Percentiles rank a stretch among this genome's conserved stretches.
phyloP scores from a whole-genome alignment of 2,329 filamentous ascomycete genomes.

The Bipolaris victoriae region DNA sequence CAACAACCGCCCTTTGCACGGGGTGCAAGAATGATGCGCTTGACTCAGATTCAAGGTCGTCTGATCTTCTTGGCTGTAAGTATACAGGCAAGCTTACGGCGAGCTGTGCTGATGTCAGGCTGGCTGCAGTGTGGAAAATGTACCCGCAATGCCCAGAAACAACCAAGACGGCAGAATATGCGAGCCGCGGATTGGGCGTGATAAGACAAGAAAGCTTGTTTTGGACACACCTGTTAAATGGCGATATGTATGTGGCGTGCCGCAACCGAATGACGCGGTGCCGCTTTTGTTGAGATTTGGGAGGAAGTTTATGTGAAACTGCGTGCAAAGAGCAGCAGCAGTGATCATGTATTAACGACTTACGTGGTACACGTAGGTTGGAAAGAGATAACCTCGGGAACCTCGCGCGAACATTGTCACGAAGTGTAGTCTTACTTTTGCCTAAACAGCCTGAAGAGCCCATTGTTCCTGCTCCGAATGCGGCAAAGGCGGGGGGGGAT shows the following conservation, averaged over 20 bases:
- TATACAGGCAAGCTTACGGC: not conserved
- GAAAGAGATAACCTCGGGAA: not conserved
- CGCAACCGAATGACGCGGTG: not conserved
- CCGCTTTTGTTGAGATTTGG: not conserved
- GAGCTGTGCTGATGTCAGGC: not conserved
- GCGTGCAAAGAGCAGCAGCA: not conserved
- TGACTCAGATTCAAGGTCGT: not conserved
- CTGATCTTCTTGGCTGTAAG: not conserved
- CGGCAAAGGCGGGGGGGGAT: not conserved
- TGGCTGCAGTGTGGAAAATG: constrained; percentile 5
- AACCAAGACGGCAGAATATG: constrained; percentile 19
- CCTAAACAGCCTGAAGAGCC: constrained; percentile 10
- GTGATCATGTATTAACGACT: not conserved
- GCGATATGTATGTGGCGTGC: not conserved
- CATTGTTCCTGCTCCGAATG: not conserved
- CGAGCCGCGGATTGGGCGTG: constrained; percentile 7
- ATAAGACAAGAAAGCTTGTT: constrained; percentile 14
- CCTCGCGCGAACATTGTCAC: constrained; percentile 1
- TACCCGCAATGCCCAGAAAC: constrained; percentile 16
- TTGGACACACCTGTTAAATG: not conserved
- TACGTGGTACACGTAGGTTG: not conserved
- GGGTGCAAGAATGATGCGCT: not conserved
- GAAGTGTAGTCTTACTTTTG: constrained; percentile 4
- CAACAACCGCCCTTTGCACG: not conserved
- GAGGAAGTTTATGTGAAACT: not conserved